Base-by-base conservation (phyloP, 2,329 filamentous ascomycete species). In the Graphilbum sp. region DNA sequence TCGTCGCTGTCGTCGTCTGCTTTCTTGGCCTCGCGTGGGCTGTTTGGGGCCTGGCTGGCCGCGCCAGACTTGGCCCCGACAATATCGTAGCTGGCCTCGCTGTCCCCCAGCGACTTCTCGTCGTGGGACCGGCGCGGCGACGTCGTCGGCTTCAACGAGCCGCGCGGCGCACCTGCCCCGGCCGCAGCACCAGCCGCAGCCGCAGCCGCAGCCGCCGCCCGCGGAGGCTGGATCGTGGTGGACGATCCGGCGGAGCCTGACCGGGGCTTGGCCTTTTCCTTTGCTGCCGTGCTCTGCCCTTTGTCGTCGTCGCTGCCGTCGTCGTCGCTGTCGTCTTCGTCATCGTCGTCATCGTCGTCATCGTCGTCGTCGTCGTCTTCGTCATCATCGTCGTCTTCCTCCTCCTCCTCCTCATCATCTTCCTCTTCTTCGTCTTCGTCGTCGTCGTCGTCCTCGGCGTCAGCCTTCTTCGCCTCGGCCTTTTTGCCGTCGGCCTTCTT, bases 51-150 rank as follows among this genome's bases (percentile, higher is more conserved):
- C 46, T 82, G 80, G 55, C 83, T 94, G 29, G 78, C 75, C 33
- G 74, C 72, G 35, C 81, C 82, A 37, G 81, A 87, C 34, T 75
- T 66, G 6, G 79, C 77, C 8, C 81, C 80, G 34, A 98, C 85
- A 25, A 98, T 69, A 55, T 98, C 90, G 56, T 98, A 98, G 61
- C 86, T 94, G 16, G 84, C 84, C 50, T 98, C 90, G 54, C 88
- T 95, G 50, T 90, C 90, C 8, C 86, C 76, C 48, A 90, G 82
- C 20, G 83, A 92, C 55, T 88, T 86, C 55, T 86, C 80, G 52
- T 94, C 86, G 50, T 92, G 80, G 20, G 86, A 92, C 50, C 69
- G 74, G 35, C 83, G 77, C 16, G 75, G 63, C 48, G 81, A 73
- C 23, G 61, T 59, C 4, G 33, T 15, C 20, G 76, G 67, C 56